A percentile compares a stretch with the other conserved stretches of the same genome.
These are phyloP conservation scores for Clonostachys byssicola DNA, from an alignment of 2,329 filamentous ascomycete species.

Conservation along the genomic window DNA sequence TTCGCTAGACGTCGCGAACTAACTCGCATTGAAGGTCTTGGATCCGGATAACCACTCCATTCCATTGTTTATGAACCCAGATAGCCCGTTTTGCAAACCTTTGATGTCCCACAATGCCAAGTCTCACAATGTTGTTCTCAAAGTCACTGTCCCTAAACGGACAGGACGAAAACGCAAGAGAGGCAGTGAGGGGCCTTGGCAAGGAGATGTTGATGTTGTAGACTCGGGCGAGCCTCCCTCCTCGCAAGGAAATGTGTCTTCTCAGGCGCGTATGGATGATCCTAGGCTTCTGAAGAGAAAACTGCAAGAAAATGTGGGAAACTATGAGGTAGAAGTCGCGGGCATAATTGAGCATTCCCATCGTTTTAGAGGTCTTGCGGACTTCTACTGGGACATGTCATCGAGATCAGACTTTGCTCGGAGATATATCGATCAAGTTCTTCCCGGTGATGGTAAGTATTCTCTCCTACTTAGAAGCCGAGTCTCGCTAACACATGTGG, in stretches of 20 bases:
- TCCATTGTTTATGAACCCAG: slow-evolving; percentile 73
- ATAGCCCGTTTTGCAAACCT: slow-evolving; percentile 75
- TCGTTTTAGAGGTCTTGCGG: slow-evolving; percentile 81
- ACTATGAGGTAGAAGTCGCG: slow-evolving; percentile 65
- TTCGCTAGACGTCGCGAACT: background rate
- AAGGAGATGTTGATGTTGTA: slow-evolving; percentile 31
- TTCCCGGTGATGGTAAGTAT: slow-evolving; percentile 65
- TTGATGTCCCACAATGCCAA: slow-evolving; percentile 71
- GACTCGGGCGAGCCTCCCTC: slow-evolving; percentile 6
- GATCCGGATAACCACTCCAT: slow-evolving; percentile 45
- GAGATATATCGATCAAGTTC: slow-evolving; percentile 65
- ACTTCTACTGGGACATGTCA: slow-evolving; percentile 77
- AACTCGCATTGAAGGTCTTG: slow-evolving; percentile 29
- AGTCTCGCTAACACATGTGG: background rate
- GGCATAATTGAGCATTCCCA: slow-evolving; percentile 77
- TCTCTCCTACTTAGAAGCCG: background rate
- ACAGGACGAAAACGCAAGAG: slow-evolving; percentile 84
- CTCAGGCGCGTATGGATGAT: slow-evolving; percentile 43
- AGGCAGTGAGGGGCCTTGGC: slow-evolving; percentile 66
- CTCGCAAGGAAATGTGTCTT: slow-evolving; percentile 23
- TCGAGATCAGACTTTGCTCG: slow-evolving; percentile 62
- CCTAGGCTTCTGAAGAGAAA: slow-evolving; percentile 54
- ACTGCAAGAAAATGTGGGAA: slow-evolving; percentile 65
- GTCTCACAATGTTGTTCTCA: slow-evolving; percentile 81
- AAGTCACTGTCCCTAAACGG: slow-evolving; percentile 79